Evolutionary conservation across 75 land plant species (phyloP).

Genomic region (Pinus albicaulis): DNA sequence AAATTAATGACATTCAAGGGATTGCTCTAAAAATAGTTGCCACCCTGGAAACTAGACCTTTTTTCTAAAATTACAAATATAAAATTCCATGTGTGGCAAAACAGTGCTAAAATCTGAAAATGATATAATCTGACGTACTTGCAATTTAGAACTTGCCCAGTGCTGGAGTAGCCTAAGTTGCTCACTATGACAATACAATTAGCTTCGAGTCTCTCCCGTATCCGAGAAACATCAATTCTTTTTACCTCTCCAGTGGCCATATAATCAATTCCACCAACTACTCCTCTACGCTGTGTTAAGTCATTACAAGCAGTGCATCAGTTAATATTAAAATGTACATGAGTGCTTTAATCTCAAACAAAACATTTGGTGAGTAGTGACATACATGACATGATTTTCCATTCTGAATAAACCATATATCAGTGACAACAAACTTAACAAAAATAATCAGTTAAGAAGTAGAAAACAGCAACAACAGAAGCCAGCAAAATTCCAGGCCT

Average conservation of each 20-base stretch:
- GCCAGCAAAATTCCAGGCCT: not conserved
- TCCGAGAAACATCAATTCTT: constrained; percentile 76
- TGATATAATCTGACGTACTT: constrained; percentile 67
- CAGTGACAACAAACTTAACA: not conserved
- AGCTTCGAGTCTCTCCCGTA: constrained; percentile 76
- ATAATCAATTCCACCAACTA: constrained; percentile 86
- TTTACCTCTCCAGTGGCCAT: constrained; percentile 96
- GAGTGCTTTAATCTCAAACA: not conserved
- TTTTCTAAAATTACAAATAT: no score
- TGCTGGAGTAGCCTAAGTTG: constrained; percentile 92
- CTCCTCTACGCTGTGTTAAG: constrained; percentile 77
- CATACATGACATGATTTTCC: not conserved
- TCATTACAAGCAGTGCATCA: constrained; percentile 6
- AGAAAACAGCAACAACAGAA: not conserved
- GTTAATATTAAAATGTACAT: not conserved
- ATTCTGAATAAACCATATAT: no score
- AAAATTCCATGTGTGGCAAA: not conserved
- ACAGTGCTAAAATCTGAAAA: constrained; percentile 14
- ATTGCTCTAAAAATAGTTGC: not conserved
- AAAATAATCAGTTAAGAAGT: not conserved
- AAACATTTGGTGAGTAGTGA: not conserved
- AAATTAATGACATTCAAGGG: no score
- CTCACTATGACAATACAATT: constrained; percentile 86
- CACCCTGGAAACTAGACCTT: no score
- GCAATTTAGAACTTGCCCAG: constrained; percentile 99